Percentiles rank a stretch among this genome's conserved stretches.
These are phyloP conservation scores for Backusella circina DNA, from an alignment of 192 early-diverging fungal genomes.

Conservation along the genomic window DNA sequence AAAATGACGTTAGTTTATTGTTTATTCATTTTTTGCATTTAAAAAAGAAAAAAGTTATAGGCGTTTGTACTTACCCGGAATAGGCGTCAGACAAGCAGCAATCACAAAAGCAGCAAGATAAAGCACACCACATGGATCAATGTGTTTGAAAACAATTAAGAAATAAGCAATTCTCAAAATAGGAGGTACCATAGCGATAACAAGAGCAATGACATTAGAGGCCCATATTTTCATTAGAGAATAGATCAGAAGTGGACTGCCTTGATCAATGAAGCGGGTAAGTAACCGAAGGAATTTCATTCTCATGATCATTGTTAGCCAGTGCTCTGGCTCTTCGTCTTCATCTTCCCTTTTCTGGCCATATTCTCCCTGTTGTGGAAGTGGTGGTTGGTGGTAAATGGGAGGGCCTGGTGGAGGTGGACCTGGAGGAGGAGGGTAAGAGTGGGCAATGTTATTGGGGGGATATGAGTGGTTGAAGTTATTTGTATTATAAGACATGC, in stretches of 20 bases:
- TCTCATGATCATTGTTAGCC: not conserved
- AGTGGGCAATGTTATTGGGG: not conserved
- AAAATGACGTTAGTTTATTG: not conserved
- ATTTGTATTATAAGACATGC: not conserved
- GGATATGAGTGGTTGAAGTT: not conserved
- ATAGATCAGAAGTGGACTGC: not conserved
- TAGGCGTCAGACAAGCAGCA: not conserved
- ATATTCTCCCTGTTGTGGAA: not conserved
- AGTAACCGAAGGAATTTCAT: not conserved
- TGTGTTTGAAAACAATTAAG: not conserved
- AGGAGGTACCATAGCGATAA: not conserved
- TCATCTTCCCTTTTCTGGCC: not conserved
- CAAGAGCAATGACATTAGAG: not conserved
- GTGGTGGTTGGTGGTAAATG: not conserved
- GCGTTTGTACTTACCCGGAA: not conserved
- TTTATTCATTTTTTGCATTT: not conserved
- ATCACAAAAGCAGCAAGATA: not conserved
- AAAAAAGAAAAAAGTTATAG: too few species aligned
- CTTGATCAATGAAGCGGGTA: not conserved
- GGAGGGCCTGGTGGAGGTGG: not conserved
- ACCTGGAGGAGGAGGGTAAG: not conserved
- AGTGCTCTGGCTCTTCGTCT: not conserved
- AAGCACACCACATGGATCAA: not conserved
- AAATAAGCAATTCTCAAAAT: not conserved
- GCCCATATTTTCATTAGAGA: not conserved